Evolutionary conservation across 1,284 basidiomycete species (phyloP), one percentile per base, ranked within the genome.

Genomic region (Sporisorium sorghi): DNA sequence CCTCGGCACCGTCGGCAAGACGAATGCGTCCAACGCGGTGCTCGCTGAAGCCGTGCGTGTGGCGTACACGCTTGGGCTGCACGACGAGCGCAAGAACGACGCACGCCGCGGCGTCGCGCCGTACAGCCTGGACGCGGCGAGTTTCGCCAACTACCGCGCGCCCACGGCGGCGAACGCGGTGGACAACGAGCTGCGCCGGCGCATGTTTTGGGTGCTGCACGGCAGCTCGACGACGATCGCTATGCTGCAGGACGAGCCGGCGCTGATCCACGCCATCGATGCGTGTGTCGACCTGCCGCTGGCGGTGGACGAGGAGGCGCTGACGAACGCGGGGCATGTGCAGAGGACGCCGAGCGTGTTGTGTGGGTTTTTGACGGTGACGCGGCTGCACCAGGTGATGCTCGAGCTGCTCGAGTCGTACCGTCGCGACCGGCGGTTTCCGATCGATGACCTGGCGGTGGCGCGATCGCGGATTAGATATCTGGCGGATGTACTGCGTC

Each of bases 211-310:
- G 62, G 50, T 77, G 26, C 44, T 78, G 35, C 68, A 76, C 40
- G 77, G 77, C 23, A 74, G 67, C 58, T 73, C 72, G 33, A 78
- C 73, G 9, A 78, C 74, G 23, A 72, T 78, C 10, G 72, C 74
- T 5, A 43, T 78, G 53, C 40, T 78, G 51, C 64, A 74, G 24
- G 69, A 78, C 46, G 65, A 77, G 50, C 77, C 77, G 14, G 66
- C 66, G 17, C 44, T 73, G 47, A 68, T 78, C 21, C 71, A 73
- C 23, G 71, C 66, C 24, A 69, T 59, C 32, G 77, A 78, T 48
- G 66, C 61, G 14, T 73, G 70, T 24, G 70, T 78, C 28, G 70
- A 76, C 3, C 30, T 76, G 40, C 75, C 77, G 17, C 58, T 68
- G 1, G 74, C 77, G 17, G 56, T 76, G n/a, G 74, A 76, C 30